Percentiles rank a stretch among this genome's conserved stretches.
Conservation (phyloP, 2,329 filamentous ascomycete species). For the Aspergillus udagawae region DNA sequence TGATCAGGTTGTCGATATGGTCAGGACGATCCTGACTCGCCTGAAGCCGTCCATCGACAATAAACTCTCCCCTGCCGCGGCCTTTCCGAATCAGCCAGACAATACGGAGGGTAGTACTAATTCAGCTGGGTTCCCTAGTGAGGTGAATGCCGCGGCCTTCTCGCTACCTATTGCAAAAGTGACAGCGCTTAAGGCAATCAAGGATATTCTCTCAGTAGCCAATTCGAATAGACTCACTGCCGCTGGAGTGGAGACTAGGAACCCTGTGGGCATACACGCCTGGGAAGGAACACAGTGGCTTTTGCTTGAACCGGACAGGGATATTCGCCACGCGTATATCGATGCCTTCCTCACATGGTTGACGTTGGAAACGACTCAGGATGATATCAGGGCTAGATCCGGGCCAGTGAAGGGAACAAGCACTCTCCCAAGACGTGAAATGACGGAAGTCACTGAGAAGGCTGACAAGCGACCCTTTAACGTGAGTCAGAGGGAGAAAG, state of each 20-base stretch:
- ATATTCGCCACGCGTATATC: constrained; percentile 78
- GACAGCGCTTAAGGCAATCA: constrained; percentile 72
- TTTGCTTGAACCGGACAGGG: constrained; percentile 70
- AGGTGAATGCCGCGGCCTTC: constrained; percentile 46
- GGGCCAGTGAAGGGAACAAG: constrained; percentile 45
- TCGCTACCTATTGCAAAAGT: constrained; percentile 58
- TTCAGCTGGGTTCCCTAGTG: constrained; percentile 36
- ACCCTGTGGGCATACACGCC: constrained; percentile 70
- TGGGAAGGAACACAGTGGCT: constrained; percentile 99
- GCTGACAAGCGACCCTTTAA: constrained; percentile 61
- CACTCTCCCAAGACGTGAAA: constrained; percentile 41
- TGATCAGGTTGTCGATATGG: constrained; percentile 94
- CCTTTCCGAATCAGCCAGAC: constrained; percentile 45
- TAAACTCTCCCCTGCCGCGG: constrained; percentile 41
- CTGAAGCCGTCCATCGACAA: constrained; percentile 62
- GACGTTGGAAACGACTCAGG: constrained; percentile 67
- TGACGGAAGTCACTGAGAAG: constrained; percentile 32
- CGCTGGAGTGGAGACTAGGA: constrained; percentile 64
- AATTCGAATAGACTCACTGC: constrained; percentile 62
- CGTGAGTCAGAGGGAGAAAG: constrained; percentile 56
- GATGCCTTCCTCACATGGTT: constrained; percentile 84
- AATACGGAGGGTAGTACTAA: constrained; percentile 46
- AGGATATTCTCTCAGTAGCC: constrained; percentile 75
- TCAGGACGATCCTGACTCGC: constrained; percentile 71
- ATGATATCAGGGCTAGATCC: constrained; percentile 64